Percentiles rank a stretch among this genome's conserved stretches.
Conservation (phyloP, 257 asterid species). For the Echites panduratus region DNA sequence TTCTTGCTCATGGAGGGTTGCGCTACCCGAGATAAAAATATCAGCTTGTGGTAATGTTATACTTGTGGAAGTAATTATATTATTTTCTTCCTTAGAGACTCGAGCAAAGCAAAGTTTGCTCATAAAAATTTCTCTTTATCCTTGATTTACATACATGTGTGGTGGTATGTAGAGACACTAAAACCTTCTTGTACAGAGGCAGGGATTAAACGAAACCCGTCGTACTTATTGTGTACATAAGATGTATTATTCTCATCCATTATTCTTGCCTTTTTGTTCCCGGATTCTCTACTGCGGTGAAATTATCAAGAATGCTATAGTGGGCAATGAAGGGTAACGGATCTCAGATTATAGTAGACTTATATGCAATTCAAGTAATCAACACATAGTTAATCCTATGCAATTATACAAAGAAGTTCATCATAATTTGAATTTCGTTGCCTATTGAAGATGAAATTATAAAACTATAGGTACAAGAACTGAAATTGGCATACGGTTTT, state of each 20-base stretch:
- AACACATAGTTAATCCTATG: too few relatives aligned
- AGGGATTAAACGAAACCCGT: not conserved
- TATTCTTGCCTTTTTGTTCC: not conserved
- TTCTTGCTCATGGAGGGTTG: not conserved
- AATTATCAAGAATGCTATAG: too few relatives aligned
- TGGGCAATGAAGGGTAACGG: too few relatives aligned
- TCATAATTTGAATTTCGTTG: too few relatives aligned
- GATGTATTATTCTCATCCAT: not conserved
- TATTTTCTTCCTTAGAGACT: not conserved
- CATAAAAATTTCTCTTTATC: not conserved
- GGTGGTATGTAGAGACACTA: not conserved
- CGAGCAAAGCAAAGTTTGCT: not conserved
- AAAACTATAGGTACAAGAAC: not conserved
- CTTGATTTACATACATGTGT: not conserved
- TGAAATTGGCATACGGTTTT: not conserved
- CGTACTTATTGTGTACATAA: not conserved
- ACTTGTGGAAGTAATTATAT: not conserved
- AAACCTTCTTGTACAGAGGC: not conserved
- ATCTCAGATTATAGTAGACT: too few relatives aligned
- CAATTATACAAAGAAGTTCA: too few relatives aligned
- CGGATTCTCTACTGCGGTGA: not conserved
- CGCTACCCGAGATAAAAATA: not conserved
- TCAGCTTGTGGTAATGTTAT: conserved; percentile 1
- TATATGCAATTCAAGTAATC: too few relatives aligned
- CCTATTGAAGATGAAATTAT: too few relatives aligned